These are phyloP conservation scores for Rhodomyrtus psidioides DNA, from an alignment of 441 rosid genomes.

Conservation along the genomic window DNA sequence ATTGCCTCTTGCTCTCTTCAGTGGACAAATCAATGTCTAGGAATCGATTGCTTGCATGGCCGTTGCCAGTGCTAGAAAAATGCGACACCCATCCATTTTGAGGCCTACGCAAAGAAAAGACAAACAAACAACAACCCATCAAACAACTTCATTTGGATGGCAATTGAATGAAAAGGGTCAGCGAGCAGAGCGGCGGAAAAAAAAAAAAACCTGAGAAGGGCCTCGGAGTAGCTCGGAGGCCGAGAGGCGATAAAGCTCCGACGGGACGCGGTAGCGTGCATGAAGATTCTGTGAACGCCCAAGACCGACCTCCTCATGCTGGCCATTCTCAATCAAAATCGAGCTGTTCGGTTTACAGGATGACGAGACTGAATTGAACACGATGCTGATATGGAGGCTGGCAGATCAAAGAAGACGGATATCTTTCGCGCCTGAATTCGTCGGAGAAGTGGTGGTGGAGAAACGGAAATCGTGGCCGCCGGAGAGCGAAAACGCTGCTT, in stretches of 20 bases:
- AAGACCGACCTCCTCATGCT: slow-evolving; percentile 37
- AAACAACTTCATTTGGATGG: neutral
- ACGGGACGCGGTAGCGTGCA: slow-evolving; percentile 13
- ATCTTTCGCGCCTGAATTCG: neutral
- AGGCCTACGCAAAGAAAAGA: slow-evolving; percentile 19
- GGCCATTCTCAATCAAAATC: slow-evolving; percentile 24
- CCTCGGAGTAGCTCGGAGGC: neutral
- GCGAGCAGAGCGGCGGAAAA: neutral
- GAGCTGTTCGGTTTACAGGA: neutral
- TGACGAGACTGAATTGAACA: neutral
- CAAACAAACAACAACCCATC: neutral
- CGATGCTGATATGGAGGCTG: neutral
- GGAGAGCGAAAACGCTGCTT: neutral
- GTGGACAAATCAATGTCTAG: slow-evolving; percentile 52
- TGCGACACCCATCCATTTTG: slow-evolving; percentile 25
- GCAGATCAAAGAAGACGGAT: neutral
- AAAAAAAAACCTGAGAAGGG: slow-evolving; percentile 18
- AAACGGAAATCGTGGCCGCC: neutral
- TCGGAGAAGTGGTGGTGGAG: neutral
- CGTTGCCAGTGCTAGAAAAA: slow-evolving; percentile 25
- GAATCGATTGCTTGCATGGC: slow-evolving; percentile 8
- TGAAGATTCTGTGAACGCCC: slow-evolving; percentile 31
- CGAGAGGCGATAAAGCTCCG: slow-evolving; percentile 2
- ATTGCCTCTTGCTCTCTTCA: slow-evolving; percentile 61
- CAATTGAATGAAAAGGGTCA: neutral